phyloP scores from a whole-genome alignment of 2,329 filamentous ascomycete species.

The Ophiobolus disseminans region DNA sequence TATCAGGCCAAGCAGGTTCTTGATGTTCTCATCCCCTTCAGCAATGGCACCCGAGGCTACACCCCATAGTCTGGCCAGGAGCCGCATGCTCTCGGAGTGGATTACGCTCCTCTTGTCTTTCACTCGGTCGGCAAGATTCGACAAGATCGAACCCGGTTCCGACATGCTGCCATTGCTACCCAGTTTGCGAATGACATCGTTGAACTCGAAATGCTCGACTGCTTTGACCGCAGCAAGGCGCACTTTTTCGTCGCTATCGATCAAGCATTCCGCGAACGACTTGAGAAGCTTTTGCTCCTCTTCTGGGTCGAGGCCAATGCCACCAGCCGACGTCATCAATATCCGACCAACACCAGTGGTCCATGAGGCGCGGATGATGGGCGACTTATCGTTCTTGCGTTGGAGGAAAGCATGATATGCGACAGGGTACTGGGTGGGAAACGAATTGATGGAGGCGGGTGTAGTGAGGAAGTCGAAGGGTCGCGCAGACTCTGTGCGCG shows the following conservation, averaged over 20 bases:
- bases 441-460: conserved; percentile 86
- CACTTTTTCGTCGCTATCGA: conserved; percentile 89
- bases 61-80: conserved; percentile 90
- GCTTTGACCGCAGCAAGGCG: conserved; percentile 87
- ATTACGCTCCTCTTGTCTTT: conserved; percentile 85
- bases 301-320: conserved; percentile 82
- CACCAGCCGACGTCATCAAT: conserved; percentile 86
- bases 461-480: conserved; percentile 72
- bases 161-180: conserved; percentile 76
- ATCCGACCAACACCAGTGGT: conserved; percentile 84
- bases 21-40: conserved; percentile 78
- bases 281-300: conserved; percentile 80
- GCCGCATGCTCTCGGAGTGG: conserved; percentile 83
- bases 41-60: conserved; percentile 87
- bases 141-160: conserved; percentile 78
- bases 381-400: conserved; percentile 84
- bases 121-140: conserved; percentile 82
- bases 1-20: conserved; percentile 77
- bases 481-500: conserved; percentile 37
- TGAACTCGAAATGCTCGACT: conserved; percentile 80
- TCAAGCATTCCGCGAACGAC: conserved; percentile 78
- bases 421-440: conserved; percentile 78
- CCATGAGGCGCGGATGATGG: conserved; percentile 85
- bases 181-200: conserved; percentile 81
- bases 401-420: conserved; percentile 86